These are phyloP conservation scores for Ephemerocybe angulata DNA, from an alignment of 768 basidiomycete genomes.

Conservation along the genomic window DNA sequence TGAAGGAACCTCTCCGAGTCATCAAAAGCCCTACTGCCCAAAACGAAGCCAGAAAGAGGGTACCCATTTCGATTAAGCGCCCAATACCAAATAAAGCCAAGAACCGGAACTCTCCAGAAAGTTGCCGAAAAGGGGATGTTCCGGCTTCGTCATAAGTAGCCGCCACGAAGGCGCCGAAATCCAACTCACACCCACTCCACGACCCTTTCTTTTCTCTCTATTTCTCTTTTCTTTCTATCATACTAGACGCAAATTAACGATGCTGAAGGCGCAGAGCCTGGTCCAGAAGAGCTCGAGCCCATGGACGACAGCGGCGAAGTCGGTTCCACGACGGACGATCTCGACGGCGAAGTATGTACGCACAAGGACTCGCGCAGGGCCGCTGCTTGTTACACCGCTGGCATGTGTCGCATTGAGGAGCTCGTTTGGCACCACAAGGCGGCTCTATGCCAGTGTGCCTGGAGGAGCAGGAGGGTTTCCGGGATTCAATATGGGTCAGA, in stretches of 20 bases:
- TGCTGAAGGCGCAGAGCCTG: not conserved
- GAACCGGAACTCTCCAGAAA: not conserved
- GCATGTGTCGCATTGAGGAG: slow-evolving; percentile 15
- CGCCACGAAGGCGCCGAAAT: not conserved
- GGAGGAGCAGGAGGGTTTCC: slow-evolving; percentile 53
- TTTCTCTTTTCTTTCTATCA: no score
- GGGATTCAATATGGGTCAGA: slow-evolving; percentile 53
- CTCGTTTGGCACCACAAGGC: slow-evolving; percentile 4
- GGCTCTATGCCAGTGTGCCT: slow-evolving; percentile 44
- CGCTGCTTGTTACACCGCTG: slow-evolving; percentile 23
- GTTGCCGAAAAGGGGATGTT: not conserved
- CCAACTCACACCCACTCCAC: not conserved
- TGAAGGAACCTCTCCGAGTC: no score
- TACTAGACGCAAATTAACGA: no score
- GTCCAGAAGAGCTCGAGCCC: not conserved
- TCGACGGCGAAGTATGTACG: slow-evolving; percentile 15
- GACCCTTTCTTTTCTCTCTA: no score
- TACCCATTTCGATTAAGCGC: no score
- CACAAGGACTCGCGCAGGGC: slow-evolving; percentile 20
- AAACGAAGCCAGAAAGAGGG: not conserved
- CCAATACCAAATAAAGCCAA: not conserved
- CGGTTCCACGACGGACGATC: not conserved
- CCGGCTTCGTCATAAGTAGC: not conserved
- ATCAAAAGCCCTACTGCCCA: not conserved
- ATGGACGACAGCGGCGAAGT: not conserved